These are phyloP conservation scores for Phanerochaete sordida DNA, from an alignment of 768 basidiomycete genomes.

Conservation along the genomic window DNA sequence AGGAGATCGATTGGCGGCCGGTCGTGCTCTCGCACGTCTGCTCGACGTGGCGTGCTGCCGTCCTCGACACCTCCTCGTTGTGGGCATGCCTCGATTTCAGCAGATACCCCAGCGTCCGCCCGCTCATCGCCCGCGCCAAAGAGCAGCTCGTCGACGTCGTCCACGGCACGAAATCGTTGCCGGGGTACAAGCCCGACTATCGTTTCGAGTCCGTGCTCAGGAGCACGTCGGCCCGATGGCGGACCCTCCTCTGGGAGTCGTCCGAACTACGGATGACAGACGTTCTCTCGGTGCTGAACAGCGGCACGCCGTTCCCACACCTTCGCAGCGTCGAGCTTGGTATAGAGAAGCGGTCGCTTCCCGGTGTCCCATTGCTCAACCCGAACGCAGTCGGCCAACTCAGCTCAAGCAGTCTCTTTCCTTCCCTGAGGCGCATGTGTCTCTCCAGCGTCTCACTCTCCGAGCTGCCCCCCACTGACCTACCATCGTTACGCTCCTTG, in stretches of 20 bases:
- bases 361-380: background rate
- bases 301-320: background rate
- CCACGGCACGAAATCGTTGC: background rate
- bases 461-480: constrained; percentile 1
- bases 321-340: constrained; percentile 8
- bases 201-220: background rate
- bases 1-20: constrained; percentile 26
- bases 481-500: constrained; percentile 3
- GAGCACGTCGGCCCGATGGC: constrained; percentile 4
- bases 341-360: background rate
- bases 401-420: constrained; percentile 2
- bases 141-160: constrained; percentile 4
- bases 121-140: background rate
- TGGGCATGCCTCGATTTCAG: constrained; percentile 40
- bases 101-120: constrained; percentile 3
- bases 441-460: constrained; percentile 9
- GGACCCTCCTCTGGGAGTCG: constrained; percentile 7
- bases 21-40: constrained; percentile 57
- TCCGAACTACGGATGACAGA: constrained; percentile 2
- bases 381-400: background rate
- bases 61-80: constrained; percentile 36
- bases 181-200: background rate
- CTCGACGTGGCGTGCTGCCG: constrained; percentile 53
- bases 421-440: constrained; percentile 2
- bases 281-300: constrained; percentile 8